A percentile compares a stretch with the other conserved stretches of the same genome.
phyloP scores from a whole-genome alignment of 2,329 filamentous ascomycete genomes.

The Pseudogymnoascus sp. region DNA sequence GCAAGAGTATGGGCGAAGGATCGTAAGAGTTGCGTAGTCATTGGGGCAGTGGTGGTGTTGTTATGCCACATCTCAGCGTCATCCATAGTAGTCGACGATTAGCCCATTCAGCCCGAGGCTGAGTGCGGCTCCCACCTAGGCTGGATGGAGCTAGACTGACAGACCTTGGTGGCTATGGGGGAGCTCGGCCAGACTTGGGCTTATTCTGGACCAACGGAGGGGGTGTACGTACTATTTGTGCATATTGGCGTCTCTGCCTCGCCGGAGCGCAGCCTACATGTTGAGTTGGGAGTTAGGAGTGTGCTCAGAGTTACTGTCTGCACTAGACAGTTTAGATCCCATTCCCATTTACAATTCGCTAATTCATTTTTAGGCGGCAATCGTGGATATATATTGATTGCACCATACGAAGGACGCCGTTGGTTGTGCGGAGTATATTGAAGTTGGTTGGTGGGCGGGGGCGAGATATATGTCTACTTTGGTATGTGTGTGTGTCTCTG shows the following conservation, averaged over 20 bases:
- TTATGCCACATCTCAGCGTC: conserved; percentile 3
- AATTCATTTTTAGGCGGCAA: conserved; percentile 7
- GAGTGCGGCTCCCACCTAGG: not conserved
- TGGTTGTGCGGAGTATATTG: not conserved
- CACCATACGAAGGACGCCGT: not conserved
- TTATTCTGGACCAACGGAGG: conserved; percentile 3
- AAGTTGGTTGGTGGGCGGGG: not conserved
- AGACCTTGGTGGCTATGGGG: conserved; percentile 7
- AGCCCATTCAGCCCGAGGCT: conserved; percentile 5
- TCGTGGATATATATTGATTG: not conserved
- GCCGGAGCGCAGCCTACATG: not conserved
- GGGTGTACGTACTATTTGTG: not conserved
- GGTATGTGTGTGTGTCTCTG: not conserved
- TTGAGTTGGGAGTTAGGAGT: not conserved
- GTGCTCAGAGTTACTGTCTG: not conserved
- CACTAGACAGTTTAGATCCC: not conserved
- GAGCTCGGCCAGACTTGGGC: not conserved
- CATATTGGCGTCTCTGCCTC: conserved; percentile 3
- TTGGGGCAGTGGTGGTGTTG: conserved; percentile 7
- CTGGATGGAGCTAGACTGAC: not conserved
- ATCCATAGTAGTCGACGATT: not conserved
- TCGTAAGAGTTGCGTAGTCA: conserved; percentile 6
- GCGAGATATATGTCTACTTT: not conserved
- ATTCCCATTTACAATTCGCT: not conserved
- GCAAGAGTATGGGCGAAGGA: not conserved